phyloP scores from a whole-genome alignment of 352 stramenopile species.

The Pythium aristosporum region DNA sequence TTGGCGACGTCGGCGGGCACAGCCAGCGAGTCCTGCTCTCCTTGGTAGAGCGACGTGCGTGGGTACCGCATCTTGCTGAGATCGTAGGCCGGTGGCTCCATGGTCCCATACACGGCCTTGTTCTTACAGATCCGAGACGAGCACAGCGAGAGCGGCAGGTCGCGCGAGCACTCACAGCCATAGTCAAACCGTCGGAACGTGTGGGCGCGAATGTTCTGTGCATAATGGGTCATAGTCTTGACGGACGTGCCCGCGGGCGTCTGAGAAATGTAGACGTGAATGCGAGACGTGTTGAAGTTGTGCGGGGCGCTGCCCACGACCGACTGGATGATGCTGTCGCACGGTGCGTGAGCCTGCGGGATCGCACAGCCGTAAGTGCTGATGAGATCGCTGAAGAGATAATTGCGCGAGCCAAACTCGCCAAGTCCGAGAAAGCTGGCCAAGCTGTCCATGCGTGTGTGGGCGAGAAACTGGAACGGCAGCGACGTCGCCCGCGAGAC shows the following conservation, averaged over 20 bases:
- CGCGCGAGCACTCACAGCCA: conserved; percentile 40
- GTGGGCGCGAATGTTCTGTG: conserved; percentile 56
- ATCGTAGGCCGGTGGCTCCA: conserved; percentile 43
- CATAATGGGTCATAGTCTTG: conserved; percentile 66
- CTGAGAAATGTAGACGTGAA: conserved; percentile 63
- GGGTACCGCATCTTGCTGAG: conserved; percentile 51
- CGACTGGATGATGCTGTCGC: conserved; percentile 40
- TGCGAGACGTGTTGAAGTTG: conserved; percentile 41
- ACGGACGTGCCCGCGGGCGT: conserved; percentile 58
- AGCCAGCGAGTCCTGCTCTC: conserved; percentile 47
- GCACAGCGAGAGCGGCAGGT: conserved; percentile 40
- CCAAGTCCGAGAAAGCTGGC: conserved; percentile 26
- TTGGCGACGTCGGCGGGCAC: conserved; percentile 43
- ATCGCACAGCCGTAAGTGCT: conserved; percentile 43
- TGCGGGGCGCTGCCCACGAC: conserved; percentile 34
- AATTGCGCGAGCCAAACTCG: conserved; percentile 44
- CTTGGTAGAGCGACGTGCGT: conserved; percentile 43
- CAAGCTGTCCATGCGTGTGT: conserved; percentile 45
- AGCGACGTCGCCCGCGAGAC: conserved; percentile 36
- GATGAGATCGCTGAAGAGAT: conserved; percentile 42
- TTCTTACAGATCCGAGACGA: conserved; percentile 50
- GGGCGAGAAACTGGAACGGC: conserved; percentile 29
- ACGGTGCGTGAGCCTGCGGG: conserved; percentile 23
- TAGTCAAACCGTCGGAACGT: conserved; percentile 62
- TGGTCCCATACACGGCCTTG: conserved; percentile 46